phyloP scores from a whole-genome alignment of 2,329 filamentous ascomycete genomes.

The Aureobasidium vineae region DNA sequence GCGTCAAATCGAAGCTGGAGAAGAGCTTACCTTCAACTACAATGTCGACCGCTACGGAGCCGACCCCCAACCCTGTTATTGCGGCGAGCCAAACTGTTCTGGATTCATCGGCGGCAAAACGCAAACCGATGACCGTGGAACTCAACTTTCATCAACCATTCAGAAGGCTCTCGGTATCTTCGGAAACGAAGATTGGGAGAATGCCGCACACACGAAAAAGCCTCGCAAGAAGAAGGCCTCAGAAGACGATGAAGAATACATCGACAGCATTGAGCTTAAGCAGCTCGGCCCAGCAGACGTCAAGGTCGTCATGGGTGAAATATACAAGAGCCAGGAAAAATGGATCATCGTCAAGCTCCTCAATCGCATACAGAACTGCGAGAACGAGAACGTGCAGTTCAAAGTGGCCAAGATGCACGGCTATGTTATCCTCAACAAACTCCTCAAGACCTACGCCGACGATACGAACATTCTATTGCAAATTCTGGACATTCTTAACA shows the following conservation, averaged over 20 bases:
- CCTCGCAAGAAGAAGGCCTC: slow-evolving; percentile 87
- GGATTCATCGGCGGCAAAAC: slow-evolving; percentile 98
- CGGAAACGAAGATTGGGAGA: slow-evolving; percentile 88
- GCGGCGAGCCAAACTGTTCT: slow-evolving; percentile 88
- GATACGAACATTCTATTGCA: slow-evolving; percentile 88
- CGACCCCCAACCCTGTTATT: slow-evolving; percentile 96
- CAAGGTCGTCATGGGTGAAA: slow-evolving; percentile 90
- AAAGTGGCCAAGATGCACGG: slow-evolving; percentile 95
- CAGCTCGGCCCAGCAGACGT: slow-evolving; percentile 78
- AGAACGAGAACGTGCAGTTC: slow-evolving; percentile 83
- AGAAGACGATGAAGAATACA: slow-evolving; percentile 93
- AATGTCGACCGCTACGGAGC: slow-evolving; percentile 98
- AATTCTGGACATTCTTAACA: slow-evolving; percentile 83
- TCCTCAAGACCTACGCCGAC: slow-evolving; percentile 79
- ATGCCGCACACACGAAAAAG: slow-evolving; percentile 74
- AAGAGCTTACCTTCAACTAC: slow-evolving; percentile 98
- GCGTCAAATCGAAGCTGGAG: slow-evolving; percentile 78
- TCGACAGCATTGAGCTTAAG: slow-evolving; percentile 80
- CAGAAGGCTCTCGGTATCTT: slow-evolving; percentile 89
- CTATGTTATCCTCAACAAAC: slow-evolving; percentile 89
- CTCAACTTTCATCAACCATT: slow-evolving; percentile 86
- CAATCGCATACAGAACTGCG: slow-evolving; percentile 78
- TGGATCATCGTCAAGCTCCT: slow-evolving; percentile 98
- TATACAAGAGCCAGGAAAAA: slow-evolving; percentile 98
- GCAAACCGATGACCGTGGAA: slow-evolving; percentile 83